Evolutionary conservation across 371 early-diverging fungal genomes (phyloP), one percentile per base, ranked within the genome.

Genomic region (Mucor saturninus): DNA sequence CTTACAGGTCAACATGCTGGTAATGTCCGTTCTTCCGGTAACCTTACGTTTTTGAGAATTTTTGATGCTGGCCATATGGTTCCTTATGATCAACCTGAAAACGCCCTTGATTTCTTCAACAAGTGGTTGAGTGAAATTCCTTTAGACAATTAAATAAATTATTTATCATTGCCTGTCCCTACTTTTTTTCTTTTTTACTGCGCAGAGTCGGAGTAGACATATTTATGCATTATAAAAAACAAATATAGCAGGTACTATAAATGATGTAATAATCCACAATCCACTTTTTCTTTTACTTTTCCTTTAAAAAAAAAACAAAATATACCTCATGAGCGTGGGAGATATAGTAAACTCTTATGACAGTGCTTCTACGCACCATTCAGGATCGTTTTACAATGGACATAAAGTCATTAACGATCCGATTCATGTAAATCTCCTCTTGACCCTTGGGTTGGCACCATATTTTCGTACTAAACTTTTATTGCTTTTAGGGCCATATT

Each of bases 61-160:
- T 94, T 86, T 70, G 90, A 87, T 52, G 95, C 93, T 35, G 96
- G 96, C 14, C 96, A 96, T 69, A 95, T 96, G 95, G 88, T 84
- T 54, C 89, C 87, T 21, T 89, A 81, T 59, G 89, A 88, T 69
- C 88, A 88, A 62, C 86, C 86, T 14, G 74, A 72, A 51, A 77
- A 68, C 56, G 63, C 79, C 29, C 61, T 80, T 28, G 86, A 87
- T 54, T 79, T 88, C 75, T 66, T 87, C 37, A 78, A 77, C 69
- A 71, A 79, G 40, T 88, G 89, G 89, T 50, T 88, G 9, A 51
- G 55, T 7, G 68, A 77, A 15, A 26, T 52, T 29, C 56, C 69
- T 37, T 65, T 70, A 46, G 43, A 42, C 21, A 58, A 62, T 9
- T 67, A 62, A 48, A 55, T 21, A 21, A 21, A 21, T 21, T 21